phyloP scores from a whole-genome alignment of 148 eudicot species.

The Rheum nobile region DNA sequence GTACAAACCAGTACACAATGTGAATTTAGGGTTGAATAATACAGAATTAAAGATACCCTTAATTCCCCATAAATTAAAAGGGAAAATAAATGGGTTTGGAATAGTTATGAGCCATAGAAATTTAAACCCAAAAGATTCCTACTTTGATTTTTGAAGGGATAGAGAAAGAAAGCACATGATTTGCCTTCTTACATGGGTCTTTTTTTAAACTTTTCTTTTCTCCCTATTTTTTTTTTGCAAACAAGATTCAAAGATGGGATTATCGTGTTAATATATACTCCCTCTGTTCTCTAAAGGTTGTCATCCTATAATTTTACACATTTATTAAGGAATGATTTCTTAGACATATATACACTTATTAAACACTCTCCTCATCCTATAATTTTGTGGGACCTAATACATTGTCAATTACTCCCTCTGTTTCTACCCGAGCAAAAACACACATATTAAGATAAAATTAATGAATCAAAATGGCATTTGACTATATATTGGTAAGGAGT shows the following conservation, averaged over 20 bases:
- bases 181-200: neutral
- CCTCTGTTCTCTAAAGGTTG: too few species aligned
- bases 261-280: neutral
- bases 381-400: too few species aligned
- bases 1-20: neutral
- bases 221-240: neutral
- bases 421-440: too few species aligned
- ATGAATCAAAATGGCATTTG: too few species aligned
- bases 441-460: too few species aligned
- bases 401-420: too few species aligned
- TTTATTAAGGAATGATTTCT: too few species aligned
- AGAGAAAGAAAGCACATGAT: constrained; percentile 5
- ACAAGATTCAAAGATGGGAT: neutral
- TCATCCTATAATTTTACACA: too few species aligned
- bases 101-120: neutral
- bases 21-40: neutral
- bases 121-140: neutral
- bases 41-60: neutral
- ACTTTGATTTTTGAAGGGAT: neutral
- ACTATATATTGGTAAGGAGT: too few species aligned
- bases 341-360: too few species aligned
- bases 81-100: neutral
- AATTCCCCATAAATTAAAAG: neutral
- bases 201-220: neutral
- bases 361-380: too few species aligned